phyloP scores from a whole-genome alignment of 768 basidiomycete species.

The Neoboletus subvelutipes region DNA sequence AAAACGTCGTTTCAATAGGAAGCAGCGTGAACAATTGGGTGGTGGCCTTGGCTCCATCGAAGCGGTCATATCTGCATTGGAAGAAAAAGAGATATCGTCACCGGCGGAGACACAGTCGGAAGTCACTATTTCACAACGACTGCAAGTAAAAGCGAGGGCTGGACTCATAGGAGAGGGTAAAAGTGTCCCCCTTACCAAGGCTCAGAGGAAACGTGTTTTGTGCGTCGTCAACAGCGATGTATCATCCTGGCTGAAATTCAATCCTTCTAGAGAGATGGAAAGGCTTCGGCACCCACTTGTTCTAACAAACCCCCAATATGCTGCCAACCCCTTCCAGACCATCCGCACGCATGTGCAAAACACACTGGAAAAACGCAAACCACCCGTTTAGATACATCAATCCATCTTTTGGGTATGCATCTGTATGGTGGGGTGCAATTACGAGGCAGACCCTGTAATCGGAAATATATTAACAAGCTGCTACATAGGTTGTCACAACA shows the following conservation, averaged over 20 bases:
- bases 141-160: constrained; percentile 30
- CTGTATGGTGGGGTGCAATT: background rate
- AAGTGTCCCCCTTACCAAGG: constrained; percentile 52
- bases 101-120: constrained; percentile 16
- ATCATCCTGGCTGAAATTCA: background rate
- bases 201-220: constrained; percentile 69
- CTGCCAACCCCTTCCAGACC: constrained; percentile 70
- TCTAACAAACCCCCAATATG: constrained; percentile 61
- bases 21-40: constrained; percentile 58
- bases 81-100: constrained; percentile 33
- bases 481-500: constrained; percentile 23
- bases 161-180: constrained; percentile 71
- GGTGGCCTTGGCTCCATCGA: constrained; percentile 52
- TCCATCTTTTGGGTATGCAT: background rate
- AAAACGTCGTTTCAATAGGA: constrained; percentile 66
- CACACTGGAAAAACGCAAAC: constrained; percentile 59
- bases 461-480: constrained; percentile 21
- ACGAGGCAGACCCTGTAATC: background rate
- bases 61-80: constrained; percentile 54
- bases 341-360: constrained; percentile 81
- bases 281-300: constrained; percentile 69
- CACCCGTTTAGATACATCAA: background rate
- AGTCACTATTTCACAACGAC: constrained; percentile 15
- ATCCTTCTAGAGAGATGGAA: constrained; percentile 55
- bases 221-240: constrained; percentile 37